Conservation (phyloP, 805 yeast species). For the Candida coleopterorum region DNA sequence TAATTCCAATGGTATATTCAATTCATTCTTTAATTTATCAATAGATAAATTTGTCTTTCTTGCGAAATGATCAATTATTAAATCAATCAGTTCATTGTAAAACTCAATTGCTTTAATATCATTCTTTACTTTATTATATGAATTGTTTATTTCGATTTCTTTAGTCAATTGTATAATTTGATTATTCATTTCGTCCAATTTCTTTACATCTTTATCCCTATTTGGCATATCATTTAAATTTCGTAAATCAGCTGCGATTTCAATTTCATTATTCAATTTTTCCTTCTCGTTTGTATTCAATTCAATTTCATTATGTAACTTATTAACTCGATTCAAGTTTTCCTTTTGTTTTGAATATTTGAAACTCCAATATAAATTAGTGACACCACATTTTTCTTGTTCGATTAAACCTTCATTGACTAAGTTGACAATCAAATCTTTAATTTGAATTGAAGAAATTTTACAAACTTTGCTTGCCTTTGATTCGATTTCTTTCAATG, state of each 20-base stretch:
- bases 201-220: neutral
- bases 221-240: neutral
- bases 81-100: conserved; percentile 5
- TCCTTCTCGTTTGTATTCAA: neutral
- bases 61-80: neutral
- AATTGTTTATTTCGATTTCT: neutral
- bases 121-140: neutral
- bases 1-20: conserved; percentile 5
- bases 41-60: neutral
- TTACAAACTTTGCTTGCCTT: conserved; percentile 43
- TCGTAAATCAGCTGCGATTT: neutral
- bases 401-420: conserved; percentile 47
- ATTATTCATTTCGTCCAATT: neutral
- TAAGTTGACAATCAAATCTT: conserved; percentile 43
- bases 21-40: neutral
- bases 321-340: neutral
- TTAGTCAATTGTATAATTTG: neutral
- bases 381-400: conserved; percentile 52
- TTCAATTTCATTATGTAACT: neutral
- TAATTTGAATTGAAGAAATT: conserved; percentile 50
- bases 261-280: neutral
- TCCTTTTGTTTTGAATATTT: conserved; percentile 12
- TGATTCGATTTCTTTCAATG: conserved; percentile 48
- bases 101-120: conserved; percentile 5
- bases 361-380: conserved; percentile 50